Conservation (phyloP, 2,329 filamentous ascomycete species). For the Fusarium temperatum region DNA sequence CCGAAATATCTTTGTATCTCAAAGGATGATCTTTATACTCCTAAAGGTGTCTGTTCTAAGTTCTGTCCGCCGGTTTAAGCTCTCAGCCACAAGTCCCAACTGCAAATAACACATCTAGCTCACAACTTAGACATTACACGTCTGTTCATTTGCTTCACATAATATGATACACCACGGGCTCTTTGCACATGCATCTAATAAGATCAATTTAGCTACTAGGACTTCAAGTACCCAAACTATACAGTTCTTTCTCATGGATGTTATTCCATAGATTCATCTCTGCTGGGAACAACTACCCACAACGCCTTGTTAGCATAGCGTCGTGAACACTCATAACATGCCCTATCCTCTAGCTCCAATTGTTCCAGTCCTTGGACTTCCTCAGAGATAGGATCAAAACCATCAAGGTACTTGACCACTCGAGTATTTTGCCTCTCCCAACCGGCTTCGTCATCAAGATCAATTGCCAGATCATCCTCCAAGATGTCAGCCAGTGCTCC, state of each 20-base stretch:
- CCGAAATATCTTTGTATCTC: fast-evolving
- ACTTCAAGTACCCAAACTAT: fast-evolving
- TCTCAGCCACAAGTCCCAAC: too few species aligned
- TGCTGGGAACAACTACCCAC: not conserved
- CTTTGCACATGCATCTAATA: too few species aligned
- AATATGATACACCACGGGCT: fast-evolving
- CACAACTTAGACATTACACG: too few species aligned
- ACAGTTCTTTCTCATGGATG: fast-evolving
- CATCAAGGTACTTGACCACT: not conserved
- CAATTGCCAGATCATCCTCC: fast-evolving
- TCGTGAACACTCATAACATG: too few species aligned
- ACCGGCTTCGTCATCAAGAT: not conserved
- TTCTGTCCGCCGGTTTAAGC: too few species aligned
- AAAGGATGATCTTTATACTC: fast-evolving
- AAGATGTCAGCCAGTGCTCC: not conserved
- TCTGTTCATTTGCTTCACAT: too few species aligned
- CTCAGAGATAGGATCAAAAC: not conserved
- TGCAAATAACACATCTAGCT: too few species aligned
- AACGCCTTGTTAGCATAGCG: too few species aligned
- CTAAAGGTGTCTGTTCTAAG: fast-evolving
- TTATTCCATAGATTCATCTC: not conserved
- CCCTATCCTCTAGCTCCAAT: not conserved
- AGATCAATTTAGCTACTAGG: not conserved
- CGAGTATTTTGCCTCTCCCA: fast-evolving
- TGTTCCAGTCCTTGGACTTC: not conserved